Conservation (phyloP, 495 filamentous ascomycete species). For the Xeromyces bisporus region DNA sequence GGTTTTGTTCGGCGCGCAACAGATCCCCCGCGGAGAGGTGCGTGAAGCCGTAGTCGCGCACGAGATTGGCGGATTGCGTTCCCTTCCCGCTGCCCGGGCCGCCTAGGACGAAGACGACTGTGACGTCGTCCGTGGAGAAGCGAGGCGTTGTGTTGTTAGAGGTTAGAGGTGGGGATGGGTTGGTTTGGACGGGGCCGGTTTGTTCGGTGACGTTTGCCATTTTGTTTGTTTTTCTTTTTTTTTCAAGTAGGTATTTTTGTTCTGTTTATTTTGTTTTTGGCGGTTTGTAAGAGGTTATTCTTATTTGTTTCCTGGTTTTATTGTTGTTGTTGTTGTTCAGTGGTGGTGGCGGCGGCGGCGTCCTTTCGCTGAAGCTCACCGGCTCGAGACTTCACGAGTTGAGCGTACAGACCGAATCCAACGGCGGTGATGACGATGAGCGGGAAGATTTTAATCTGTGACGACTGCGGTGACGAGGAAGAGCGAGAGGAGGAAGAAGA, state of each 20-base stretch:
- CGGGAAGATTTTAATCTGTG: slow-evolving; percentile 46
- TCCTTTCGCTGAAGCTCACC: slow-evolving; percentile 7
- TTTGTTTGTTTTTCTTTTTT: slow-evolving; percentile 7
- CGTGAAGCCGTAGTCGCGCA: slow-evolving; percentile 76
- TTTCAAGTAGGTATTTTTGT: too few relatives aligned
- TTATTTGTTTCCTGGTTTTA: slow-evolving; percentile 3
- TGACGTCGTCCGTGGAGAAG: slow-evolving; percentile 64
- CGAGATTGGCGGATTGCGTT: slow-evolving; percentile 74
- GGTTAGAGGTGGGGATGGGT: slow-evolving; percentile 19
- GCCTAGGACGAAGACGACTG: slow-evolving; percentile 56
- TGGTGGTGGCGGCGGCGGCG: too few relatives aligned
- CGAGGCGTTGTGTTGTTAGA: slow-evolving; percentile 43
- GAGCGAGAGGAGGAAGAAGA: slow-evolving; percentile 5
- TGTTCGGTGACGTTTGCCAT: slow-evolving; percentile 9
- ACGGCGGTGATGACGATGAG: slow-evolving; percentile 41
- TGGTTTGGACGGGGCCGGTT: slow-evolving; percentile 3
- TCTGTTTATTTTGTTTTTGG: too few relatives aligned
- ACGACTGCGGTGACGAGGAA: slow-evolving; percentile 5
- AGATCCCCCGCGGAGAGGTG: slow-evolving; percentile 91
- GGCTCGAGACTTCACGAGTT: slow-evolving; percentile 43
- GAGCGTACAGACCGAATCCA: slow-evolving; percentile 42
- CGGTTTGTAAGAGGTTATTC: too few relatives aligned
- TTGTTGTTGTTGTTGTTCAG: slow-evolving; percentile 5
- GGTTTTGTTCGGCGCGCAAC: slow-evolving; percentile 80
- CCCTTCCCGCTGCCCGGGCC: slow-evolving; percentile 41